Conservation (phyloP, 176 grass and related monocot species). For the Aegilops speltoides region DNA sequence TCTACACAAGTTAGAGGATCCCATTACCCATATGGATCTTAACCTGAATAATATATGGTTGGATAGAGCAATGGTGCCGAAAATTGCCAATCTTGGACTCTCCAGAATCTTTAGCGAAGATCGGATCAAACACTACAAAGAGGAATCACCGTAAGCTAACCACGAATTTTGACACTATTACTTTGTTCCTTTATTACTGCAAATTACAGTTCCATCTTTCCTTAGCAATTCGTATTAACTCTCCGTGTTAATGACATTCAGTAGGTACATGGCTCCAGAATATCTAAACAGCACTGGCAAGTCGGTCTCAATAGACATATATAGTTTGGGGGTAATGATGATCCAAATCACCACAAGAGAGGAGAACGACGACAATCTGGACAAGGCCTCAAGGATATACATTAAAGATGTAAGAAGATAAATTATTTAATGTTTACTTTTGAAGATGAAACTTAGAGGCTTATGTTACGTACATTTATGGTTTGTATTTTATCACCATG, state of each 20-base stretch:
- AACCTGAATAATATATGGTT: constrained; percentile 15
- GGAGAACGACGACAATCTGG: too few species aligned
- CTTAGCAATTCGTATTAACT: not conserved
- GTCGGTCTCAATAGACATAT: not conserved
- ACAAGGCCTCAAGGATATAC: not conserved
- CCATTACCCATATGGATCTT: not conserved
- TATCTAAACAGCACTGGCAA: not conserved
- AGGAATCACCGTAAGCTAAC: not conserved
- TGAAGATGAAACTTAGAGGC: not conserved
- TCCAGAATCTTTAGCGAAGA: not conserved
- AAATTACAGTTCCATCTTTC: not conserved
- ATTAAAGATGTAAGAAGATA: not conserved
- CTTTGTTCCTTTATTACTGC: not conserved
- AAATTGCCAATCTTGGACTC: constrained; percentile 8
- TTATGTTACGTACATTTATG: too few species aligned
- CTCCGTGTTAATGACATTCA: not conserved
- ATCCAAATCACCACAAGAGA: not conserved
- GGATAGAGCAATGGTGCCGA: not conserved
- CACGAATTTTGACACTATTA: not conserved
- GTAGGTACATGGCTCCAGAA: not conserved
- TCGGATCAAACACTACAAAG: not conserved
- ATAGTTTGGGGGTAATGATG: not conserved
- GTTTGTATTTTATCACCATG: not conserved
- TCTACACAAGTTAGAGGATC: not conserved
- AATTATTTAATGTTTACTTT: not conserved